Conservation (phyloP, 805 yeast species). For the Scheffersomyces stipitis region DNA sequence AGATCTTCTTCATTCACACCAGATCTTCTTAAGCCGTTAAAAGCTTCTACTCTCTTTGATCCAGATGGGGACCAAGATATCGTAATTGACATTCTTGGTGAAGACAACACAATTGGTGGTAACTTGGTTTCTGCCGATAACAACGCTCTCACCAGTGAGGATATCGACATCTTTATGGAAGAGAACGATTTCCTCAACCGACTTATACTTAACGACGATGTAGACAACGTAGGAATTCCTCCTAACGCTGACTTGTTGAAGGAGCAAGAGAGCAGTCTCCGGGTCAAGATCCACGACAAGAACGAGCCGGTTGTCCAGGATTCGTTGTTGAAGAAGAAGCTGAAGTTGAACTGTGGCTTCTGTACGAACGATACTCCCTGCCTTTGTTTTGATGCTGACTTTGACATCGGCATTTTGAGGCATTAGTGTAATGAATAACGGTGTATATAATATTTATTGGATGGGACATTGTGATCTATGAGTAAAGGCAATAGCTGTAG, state of each 20-base stretch:
- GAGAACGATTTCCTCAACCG: background rate
- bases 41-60: slow-evolving; percentile 1
- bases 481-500: too few species aligned
- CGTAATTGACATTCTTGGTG: background rate
- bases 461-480: too few species aligned
- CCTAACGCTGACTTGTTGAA: background rate
- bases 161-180: background rate
- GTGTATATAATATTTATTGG: too few species aligned
- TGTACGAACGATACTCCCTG: slow-evolving; percentile 42
- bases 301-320: slow-evolving; percentile 2
- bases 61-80: slow-evolving; percentile 6
- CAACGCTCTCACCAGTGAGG: background rate
- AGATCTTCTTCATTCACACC: background rate
- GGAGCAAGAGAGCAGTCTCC: slow-evolving; percentile 1
- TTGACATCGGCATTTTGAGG: slow-evolving; percentile 7
- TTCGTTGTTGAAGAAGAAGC: slow-evolving; percentile 12
- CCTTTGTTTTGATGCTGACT: slow-evolving; percentile 41
- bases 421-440: background rate
- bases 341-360: slow-evolving; percentile 32
- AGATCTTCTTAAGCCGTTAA: background rate
- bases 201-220: background rate
- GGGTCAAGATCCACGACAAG: slow-evolving; percentile 10
- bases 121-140: background rate
- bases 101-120: background rate
- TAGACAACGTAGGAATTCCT: background rate